These are phyloP conservation scores for Huntiella bhutanensis DNA, from an alignment of 2,329 filamentous ascomycete species.

Conservation along the genomic window DNA sequence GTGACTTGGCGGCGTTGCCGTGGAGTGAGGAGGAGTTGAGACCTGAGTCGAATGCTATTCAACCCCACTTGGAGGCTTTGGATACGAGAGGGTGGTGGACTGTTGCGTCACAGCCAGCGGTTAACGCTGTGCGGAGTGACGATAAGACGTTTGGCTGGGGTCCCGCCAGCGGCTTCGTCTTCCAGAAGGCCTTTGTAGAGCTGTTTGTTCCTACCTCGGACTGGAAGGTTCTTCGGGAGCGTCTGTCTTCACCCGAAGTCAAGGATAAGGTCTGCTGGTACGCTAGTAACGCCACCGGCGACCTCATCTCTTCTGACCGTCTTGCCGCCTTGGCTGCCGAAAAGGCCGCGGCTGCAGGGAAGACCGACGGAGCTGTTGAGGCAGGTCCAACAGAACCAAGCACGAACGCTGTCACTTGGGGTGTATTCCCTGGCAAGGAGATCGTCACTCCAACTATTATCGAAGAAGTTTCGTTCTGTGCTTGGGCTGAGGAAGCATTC, in stretches of 20 bases:
- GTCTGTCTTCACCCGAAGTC: slow-evolving; percentile 38
- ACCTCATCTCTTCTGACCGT: slow-evolving; percentile 52
- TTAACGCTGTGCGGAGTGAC: slow-evolving; percentile 63
- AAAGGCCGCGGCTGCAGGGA: background rate
- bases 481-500: slow-evolving; percentile 92
- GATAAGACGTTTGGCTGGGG: slow-evolving; percentile 85
- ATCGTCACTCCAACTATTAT: slow-evolving; percentile 95
- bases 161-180: slow-evolving; percentile 78
- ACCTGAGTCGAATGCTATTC: slow-evolving; percentile 69
- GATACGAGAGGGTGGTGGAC: slow-evolving; percentile 88
- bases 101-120: slow-evolving; percentile 82
- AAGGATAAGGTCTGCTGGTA: slow-evolving; percentile 67
- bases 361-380: slow-evolving; percentile 15
- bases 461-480: slow-evolving; percentile 80
- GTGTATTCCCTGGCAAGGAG: slow-evolving; percentile 85
- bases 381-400: slow-evolving; percentile 21
- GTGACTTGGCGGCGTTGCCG: slow-evolving; percentile 62
- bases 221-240: slow-evolving; percentile 47
- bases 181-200: slow-evolving; percentile 96
- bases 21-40: slow-evolving; percentile 86
- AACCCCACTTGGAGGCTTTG: slow-evolving; percentile 51
- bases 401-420: slow-evolving; percentile 94
- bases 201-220: slow-evolving; percentile 67
- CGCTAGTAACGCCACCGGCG: slow-evolving; percentile 59
- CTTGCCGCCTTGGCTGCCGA: slow-evolving; percentile 6